A percentile compares a stretch with the other conserved stretches of the same genome.
Conservation (phyloP, 164 flowering plant species). For the Kingdonia uniflora region DNA sequence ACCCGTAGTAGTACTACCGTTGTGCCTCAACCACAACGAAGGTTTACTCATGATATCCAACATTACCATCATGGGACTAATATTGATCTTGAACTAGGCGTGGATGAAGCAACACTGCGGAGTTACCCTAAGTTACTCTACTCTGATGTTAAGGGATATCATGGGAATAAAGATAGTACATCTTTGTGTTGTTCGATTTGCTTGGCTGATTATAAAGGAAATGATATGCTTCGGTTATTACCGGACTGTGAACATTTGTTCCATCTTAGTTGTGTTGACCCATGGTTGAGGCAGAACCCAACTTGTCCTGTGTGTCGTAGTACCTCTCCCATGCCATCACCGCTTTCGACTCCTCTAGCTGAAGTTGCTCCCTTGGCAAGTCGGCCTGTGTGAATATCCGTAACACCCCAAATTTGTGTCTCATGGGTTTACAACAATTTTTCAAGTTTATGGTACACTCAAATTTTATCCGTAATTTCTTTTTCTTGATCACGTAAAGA, state of each 20-base stretch:
- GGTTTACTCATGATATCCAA: background rate
- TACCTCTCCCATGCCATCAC: slow-evolving; percentile 58
- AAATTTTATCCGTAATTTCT: no score
- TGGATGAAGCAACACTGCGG: slow-evolving; percentile 56
- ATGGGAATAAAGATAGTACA: slow-evolving; percentile 20
- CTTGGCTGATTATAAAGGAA: slow-evolving; percentile 55
- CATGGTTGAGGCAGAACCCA: slow-evolving; percentile 62
- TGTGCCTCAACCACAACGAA: background rate
- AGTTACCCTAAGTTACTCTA: slow-evolving; percentile 62
- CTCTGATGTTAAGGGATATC: slow-evolving; percentile 32
- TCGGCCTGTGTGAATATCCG: background rate
- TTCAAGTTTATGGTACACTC: no score
- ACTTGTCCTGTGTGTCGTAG: slow-evolving; percentile 72
- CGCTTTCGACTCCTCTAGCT: slow-evolving; percentile 59
- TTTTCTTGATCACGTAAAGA: no score
- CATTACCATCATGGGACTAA: background rate
- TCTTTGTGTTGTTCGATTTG: slow-evolving; percentile 67
- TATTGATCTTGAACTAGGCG: slow-evolving; percentile 31
- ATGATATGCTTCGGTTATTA: slow-evolving; percentile 46
- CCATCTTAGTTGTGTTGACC: slow-evolving; percentile 61
- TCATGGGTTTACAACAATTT: no score
- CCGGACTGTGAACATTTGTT: slow-evolving; percentile 79
- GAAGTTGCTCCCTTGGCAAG: slow-evolving; percentile 56
- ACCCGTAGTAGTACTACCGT: slow-evolving; percentile 14
- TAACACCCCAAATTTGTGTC: no score